phyloP scores from a whole-genome alignment of 78 protist species.

The Chrysochromulina parva region DNA sequence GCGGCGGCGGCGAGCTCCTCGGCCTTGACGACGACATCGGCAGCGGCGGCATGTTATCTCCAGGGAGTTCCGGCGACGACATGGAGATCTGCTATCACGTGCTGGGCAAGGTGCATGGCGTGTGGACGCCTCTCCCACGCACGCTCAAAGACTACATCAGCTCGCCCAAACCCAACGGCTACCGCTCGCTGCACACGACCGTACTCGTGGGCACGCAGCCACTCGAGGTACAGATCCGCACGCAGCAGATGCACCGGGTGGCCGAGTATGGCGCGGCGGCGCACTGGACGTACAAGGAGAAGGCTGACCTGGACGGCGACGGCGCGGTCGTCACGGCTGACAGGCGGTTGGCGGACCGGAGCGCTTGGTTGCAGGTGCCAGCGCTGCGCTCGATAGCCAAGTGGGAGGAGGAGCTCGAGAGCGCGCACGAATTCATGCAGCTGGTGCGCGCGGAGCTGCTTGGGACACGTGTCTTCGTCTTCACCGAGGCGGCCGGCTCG shows the following conservation, averaged over 20 bases:
- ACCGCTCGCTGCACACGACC: constrained; percentile 12
- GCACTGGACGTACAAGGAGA: constrained; percentile 24
- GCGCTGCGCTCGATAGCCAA: too few relatives aligned
- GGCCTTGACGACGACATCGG: too few relatives aligned
- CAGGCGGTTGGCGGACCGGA: too few relatives aligned
- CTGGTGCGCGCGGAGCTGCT: constrained; percentile 23
- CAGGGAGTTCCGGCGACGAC: too few relatives aligned
- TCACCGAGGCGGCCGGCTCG: background rate
- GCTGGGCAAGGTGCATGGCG: background rate
- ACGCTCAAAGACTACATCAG: constrained; percentile 4
- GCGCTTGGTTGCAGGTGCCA: too few relatives aligned
- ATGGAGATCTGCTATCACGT: background rate
- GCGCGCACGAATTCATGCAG: background rate
- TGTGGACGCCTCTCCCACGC: constrained; percentile 7
- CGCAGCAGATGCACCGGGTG: background rate
- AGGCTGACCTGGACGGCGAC: background rate
- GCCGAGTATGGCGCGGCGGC: constrained; percentile 21
- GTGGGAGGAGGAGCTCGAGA: too few relatives aligned
- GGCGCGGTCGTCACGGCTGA: too few relatives aligned
- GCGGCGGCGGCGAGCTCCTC: too few relatives aligned
- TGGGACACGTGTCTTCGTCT: constrained; percentile 33
- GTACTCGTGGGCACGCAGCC: constrained; percentile 9
- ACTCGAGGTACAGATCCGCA: constrained; percentile 11
- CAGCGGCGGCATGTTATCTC: too few relatives aligned
- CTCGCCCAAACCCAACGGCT: constrained; percentile 7